Conservation (phyloP, 192 early-diverging fungal species). For the Backusella parvicylindrica region DNA sequence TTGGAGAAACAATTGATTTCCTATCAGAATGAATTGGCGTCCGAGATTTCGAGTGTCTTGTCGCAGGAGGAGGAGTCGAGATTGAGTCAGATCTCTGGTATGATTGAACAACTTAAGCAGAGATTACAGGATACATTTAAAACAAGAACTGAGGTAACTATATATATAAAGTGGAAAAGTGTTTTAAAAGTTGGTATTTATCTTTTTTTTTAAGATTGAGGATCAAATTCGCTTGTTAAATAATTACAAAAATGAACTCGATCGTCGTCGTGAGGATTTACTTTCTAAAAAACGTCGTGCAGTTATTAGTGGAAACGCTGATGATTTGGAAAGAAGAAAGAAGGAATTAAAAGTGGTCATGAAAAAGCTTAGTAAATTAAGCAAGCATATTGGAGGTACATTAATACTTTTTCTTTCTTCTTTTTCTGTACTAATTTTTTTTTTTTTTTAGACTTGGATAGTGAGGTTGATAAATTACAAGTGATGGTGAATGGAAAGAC, state of each 20-base stretch:
- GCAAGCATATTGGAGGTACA: conserved; percentile 32
- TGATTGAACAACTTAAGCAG: conserved; percentile 55
- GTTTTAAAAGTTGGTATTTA: neutral
- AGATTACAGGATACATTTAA: conserved; percentile 52
- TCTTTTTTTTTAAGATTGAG: conserved; percentile 53
- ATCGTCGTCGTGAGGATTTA: conserved; percentile 64
- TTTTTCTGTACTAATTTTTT: neutral
- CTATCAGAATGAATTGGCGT: conserved; percentile 56
- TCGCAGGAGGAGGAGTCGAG: conserved; percentile 49
- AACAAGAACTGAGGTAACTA: conserved; percentile 49
- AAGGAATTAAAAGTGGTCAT: conserved; percentile 26
- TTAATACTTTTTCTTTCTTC: neutral
- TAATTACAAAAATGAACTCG: conserved; percentile 66
- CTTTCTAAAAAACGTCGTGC: conserved; percentile 57
- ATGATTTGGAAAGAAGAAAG: conserved; percentile 26
- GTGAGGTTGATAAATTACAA: conserved; percentile 7
- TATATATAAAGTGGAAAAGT: neutral
- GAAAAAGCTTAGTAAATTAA: conserved; percentile 35
- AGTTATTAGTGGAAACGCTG: conserved; percentile 42
- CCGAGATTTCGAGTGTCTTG: conserved; percentile 50
- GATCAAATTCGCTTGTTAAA: conserved; percentile 67
- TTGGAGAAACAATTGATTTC: conserved; percentile 56
- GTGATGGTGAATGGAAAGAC: neutral
- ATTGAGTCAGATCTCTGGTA: conserved; percentile 44
- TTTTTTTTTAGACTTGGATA: conserved; percentile 20